Base-by-base conservation (phyloP, 805 yeast genomes). In the Candida maesae region DNA sequence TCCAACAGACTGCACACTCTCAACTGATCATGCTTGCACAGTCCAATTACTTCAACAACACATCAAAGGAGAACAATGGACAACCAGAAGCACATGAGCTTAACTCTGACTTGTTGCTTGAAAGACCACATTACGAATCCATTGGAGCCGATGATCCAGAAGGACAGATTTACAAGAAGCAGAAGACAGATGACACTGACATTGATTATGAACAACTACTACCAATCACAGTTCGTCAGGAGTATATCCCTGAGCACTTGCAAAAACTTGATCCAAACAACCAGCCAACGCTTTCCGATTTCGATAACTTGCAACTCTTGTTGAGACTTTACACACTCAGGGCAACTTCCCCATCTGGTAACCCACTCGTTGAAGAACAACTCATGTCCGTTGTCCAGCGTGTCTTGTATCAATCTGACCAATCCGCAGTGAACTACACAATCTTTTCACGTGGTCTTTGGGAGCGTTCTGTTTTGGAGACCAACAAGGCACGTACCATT, bases 381-480 rank as follows among this genome's bases (percentile, higher is more conserved):
- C 64, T 89, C n/a, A 60, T 75, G 48, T 91, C 97, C 0, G 63
- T 87, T 30, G 81, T 85, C 2, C 74, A 76, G 34, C 74, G 99
- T 51, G 73, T 91, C 10, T 65, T 91, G 16, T 75, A 74, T 60
- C 68, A 76, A 36, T 53, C 59, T 51, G 49, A 70, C 73, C 10
- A 55, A 58, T 4, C 64, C 1, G 72, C 44, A 15, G 52, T 76
- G 14, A 84, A 86, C 60, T 89, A 96, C 89, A 64, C 84, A 1
- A 60, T 91, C 4, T 88, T 81, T 54, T 78, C 90, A 2, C 71
- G 90, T 47, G 84, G 95, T 0, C 66, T 93, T 33, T 93, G 97
- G 96, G 85, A 83, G 55, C 76, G 98, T 59, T 87, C 96, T 7
- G 53, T 85, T 16, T 67, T 90, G 27, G 99, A 93, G 60, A 76